These are phyloP conservation scores for Cubamyces lactineus DNA, from an alignment of 768 basidiomycete species.

Conservation along the genomic window DNA sequence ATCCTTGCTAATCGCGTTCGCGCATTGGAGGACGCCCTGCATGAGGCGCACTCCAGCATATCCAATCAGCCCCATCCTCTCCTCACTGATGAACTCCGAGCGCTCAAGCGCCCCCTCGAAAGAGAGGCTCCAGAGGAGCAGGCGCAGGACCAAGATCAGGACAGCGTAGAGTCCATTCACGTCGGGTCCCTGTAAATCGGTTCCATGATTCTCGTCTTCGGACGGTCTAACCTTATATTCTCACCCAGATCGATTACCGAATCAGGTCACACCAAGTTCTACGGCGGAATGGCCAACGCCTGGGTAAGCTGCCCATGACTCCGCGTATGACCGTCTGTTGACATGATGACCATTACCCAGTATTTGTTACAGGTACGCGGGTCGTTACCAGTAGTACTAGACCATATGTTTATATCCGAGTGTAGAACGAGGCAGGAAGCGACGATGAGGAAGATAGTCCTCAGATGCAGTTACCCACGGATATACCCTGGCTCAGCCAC, in stretches of 20 bases:
- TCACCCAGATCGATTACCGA: conserved; percentile 59
- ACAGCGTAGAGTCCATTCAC: conserved; percentile 59
- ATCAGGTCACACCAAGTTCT: conserved; percentile 65
- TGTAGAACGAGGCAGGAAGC: conserved; percentile 61
- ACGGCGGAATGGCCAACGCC: conserved; percentile 66
- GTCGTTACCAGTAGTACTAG: conserved; percentile 2
- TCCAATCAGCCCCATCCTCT: conserved; percentile 59
- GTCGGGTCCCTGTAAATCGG: conserved; percentile 61
- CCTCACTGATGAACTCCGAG: conserved; percentile 60
- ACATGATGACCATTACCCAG: conserved; percentile 36
- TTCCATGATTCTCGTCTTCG: conserved; percentile 14
- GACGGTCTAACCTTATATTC: conserved; percentile 22
- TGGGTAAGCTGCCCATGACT: conserved; percentile 50
- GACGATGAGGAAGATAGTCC: conserved; percentile 53
- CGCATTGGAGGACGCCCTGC: conserved; percentile 69
- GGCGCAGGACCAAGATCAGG: conserved; percentile 40
- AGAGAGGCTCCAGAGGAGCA: conserved; percentile 54
- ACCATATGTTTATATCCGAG: conserved; percentile 14
- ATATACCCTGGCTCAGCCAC: conserved; percentile 61
- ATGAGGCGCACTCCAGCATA: conserved; percentile 50
- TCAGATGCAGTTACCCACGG: conserved; percentile 48
- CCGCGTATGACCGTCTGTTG: conserved; percentile 9
- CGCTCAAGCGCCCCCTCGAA: conserved; percentile 70
- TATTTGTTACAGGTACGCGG: conserved; percentile 66
- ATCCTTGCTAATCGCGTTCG: conserved; percentile 62